A percentile compares a stretch with the other conserved stretches of the same genome.
Evolutionary conservation across 2,329 filamentous ascomycete species (phyloP).

Genomic region (Stachybotrys elegans): DNA sequence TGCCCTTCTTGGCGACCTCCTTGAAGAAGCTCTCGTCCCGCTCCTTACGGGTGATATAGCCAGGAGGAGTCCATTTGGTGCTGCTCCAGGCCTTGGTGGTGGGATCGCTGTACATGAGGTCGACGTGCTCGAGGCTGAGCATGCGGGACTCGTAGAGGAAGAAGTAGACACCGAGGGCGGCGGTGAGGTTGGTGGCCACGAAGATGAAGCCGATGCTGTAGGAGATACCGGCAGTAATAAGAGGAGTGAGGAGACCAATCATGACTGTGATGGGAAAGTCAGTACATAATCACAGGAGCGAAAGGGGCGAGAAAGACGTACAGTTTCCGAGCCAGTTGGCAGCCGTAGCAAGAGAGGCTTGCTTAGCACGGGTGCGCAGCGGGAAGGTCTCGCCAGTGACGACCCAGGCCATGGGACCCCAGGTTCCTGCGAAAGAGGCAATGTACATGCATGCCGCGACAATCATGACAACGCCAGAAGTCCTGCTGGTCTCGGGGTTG

Average conservation of each 20-base stretch:
- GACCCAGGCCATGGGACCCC: slow-evolving; percentile 67
- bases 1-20: no score
- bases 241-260: slow-evolving; percentile 63
- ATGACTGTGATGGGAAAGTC: slow-evolving; percentile 37
- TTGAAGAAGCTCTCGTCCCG: no score
- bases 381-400: slow-evolving; percentile 64
- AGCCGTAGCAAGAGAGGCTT: slow-evolving; percentile 49
- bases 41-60: slow-evolving; percentile 35
- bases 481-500: slow-evolving; percentile 34
- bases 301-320: slow-evolving; percentile 16
- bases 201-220: slow-evolving; percentile 65
- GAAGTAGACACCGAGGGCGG: slow-evolving; percentile 59
- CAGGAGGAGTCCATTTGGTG: slow-evolving; percentile 43
- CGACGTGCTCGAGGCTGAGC: slow-evolving; percentile 65
- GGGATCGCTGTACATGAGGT: slow-evolving; percentile 61
- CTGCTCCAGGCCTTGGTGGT: slow-evolving; percentile 58
- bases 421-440: slow-evolving; percentile 63
- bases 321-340: slow-evolving; percentile 58
- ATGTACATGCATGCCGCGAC: slow-evolving; percentile 72
- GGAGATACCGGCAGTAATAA: slow-evolving; percentile 56
- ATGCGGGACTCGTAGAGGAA: slow-evolving; percentile 63
- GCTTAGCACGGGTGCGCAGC: slow-evolving; percentile 48
- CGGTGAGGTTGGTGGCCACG: slow-evolving; percentile 54
- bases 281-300: neutral
- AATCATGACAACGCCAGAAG: slow-evolving; percentile 63